Conservation (phyloP, 139 green algal genomes). For the Chlamydomonas sp. region DNA sequence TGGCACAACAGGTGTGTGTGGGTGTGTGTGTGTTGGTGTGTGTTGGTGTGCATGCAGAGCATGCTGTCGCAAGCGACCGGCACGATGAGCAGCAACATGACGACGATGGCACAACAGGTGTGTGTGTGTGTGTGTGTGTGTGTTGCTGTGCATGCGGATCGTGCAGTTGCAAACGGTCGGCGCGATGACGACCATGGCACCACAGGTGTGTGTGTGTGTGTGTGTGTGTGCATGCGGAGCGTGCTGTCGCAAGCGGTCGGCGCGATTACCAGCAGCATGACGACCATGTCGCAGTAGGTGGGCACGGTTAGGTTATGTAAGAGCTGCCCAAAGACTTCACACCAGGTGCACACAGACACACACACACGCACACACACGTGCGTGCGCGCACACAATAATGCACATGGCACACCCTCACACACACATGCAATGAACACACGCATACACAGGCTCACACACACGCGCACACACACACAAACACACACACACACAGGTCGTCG, state of each 20-base stretch:
- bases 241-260: background rate
- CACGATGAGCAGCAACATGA: background rate
- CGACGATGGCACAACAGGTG: background rate
- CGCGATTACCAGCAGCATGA: background rate
- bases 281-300: background rate
- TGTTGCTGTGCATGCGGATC: background rate
- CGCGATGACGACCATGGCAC: background rate
- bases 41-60: background rate
- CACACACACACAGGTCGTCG: too few relatives aligned
- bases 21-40: too few relatives aligned
- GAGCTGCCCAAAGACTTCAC: too few relatives aligned
- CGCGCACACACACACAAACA: too few relatives aligned
- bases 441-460: too few relatives aligned
- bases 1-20: background rate
- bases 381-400: too few relatives aligned
- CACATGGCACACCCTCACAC: too few relatives aligned
- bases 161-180: background rate
- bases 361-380: too few relatives aligned
- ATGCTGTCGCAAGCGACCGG: background rate
- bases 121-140: too few relatives aligned
- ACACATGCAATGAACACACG: too few relatives aligned
- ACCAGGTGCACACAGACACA: too few relatives aligned
- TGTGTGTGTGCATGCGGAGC: background rate
- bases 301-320: background rate
- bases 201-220: too few relatives aligned